Base-by-base conservation (phyloP, 2,329 filamentous ascomycete species). In the Onygenales sp. region DNA sequence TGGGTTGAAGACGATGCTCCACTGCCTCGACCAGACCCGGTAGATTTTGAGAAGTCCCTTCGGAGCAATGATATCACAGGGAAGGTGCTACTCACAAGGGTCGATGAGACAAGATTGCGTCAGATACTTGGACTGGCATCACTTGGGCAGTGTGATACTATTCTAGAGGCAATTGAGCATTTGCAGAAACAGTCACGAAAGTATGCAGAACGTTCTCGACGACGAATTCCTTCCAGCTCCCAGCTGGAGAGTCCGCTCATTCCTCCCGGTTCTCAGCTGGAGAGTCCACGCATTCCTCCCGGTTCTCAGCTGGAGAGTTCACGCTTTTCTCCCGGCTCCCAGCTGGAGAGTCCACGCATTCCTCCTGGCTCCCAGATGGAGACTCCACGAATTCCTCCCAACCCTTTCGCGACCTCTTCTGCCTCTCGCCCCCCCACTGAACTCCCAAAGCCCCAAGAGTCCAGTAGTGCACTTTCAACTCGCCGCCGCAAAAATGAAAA, bases 1-100 rank as follows among this genome's bases (percentile, higher is more conserved):
- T 73, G 71, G 69, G 62, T 66, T 8, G 58, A 59, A 17, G 66
- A 63, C 13, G 56, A 60, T n/a, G 55, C 60, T 9, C 59, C 61
- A 6, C 56, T 60, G 13, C 64, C 65, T 54, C 69, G 82, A 7
- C 81, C 83, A 4, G 74, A 86, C 50, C 69, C 77, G 0, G 61
- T 63, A 0, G 49, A 64, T 0, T 74, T 94, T 2, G 79, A 82
- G 54, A 63, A 64, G 17, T 72, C 71, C 4, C 68, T 94, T 5
- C 72, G 76, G 6, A 77, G 84, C 1, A 77, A 88, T 52, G 76
- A 83, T 7, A 73, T 92, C 5, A 81, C 84, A 52, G 88, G 88
- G 1, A 74, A 80, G 44, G 75, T 78, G 0, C 73, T 91, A 0
- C 71, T 92, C 1, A 80, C 78, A 27, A 73, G 78, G 36, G 73